phyloP scores from a whole-genome alignment of 495 filamentous ascomycete genomes.

The Penicillium argentinense region DNA sequence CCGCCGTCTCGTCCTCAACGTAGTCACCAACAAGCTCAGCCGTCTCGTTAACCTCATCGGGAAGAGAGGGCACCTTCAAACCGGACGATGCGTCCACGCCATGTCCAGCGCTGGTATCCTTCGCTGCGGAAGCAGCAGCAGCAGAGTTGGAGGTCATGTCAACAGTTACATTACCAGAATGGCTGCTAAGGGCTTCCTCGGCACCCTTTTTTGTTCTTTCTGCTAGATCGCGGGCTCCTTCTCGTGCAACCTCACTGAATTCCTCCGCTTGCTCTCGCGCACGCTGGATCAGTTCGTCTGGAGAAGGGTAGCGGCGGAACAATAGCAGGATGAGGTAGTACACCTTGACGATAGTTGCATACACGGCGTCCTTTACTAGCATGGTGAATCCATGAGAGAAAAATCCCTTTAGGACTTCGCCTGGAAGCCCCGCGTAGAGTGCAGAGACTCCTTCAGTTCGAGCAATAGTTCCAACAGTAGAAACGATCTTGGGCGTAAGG shows the following conservation, averaged over 20 bases:
- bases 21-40: constrained; percentile 50
- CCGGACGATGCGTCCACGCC: constrained; percentile 27
- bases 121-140: constrained; percentile 7
- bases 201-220: constrained; percentile 32
- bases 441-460: constrained; percentile 64
- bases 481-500: constrained; percentile 57
- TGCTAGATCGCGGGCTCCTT: constrained; percentile 40
- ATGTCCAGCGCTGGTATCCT: background rate
- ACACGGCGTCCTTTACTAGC: constrained; percentile 81
- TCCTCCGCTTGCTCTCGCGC: constrained; percentile 47
- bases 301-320: constrained; percentile 41
- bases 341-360: constrained; percentile 66
- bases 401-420: constrained; percentile 81
- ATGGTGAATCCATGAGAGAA: constrained; percentile 88
- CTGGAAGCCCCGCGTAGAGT: constrained; percentile 75
- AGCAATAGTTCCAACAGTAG: constrained; percentile 61
- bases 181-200: constrained; percentile 25
- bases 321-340: constrained; percentile 55
- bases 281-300: constrained; percentile 42
- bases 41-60: constrained; percentile 42
- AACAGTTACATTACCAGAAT: constrained; percentile 28
- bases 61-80: constrained; percentile 15
- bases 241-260: constrained; percentile 43
- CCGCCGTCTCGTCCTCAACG: constrained; percentile 44
- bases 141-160: constrained; percentile 35